Conservation (phyloP, 192 early-diverging fungal genomes). For the Thoreauomyces humboldtii region DNA sequence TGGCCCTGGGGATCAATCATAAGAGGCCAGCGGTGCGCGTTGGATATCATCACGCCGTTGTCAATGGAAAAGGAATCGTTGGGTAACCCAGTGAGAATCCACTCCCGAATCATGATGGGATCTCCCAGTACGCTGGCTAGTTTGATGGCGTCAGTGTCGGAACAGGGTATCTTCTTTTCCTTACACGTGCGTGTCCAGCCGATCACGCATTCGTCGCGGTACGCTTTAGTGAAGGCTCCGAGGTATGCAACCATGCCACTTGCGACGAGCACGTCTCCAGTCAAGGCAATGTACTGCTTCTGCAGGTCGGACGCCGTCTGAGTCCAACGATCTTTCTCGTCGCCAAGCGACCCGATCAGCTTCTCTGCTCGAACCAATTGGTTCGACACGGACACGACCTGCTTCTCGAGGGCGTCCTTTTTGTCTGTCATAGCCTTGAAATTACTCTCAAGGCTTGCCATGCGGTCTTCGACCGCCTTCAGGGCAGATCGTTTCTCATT, state of each 20-base stretch:
- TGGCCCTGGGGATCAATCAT: conserved; percentile 65
- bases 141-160: conserved; percentile 43
- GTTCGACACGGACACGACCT: conserved; percentile 59
- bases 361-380: conserved; percentile 61
- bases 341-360: conserved; percentile 58
- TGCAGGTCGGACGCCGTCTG: conserved; percentile 52
- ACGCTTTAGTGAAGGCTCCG: conserved; percentile 59
- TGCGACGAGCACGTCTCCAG: conserved; percentile 59
- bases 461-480: conserved; percentile 60
- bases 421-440: conserved; percentile 56
- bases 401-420: conserved; percentile 55
- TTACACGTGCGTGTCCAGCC: conserved; percentile 49
- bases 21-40: conserved; percentile 58
- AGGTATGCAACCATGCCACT: conserved; percentile 62
- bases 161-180: conserved; percentile 52
- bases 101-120: conserved; percentile 52
- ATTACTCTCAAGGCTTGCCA: conserved; percentile 53
- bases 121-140: conserved; percentile 52
- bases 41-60: conserved; percentile 57
- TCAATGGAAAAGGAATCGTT: conserved; percentile 64
- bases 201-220: conserved; percentile 53
- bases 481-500: conserved; percentile 58
- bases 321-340: conserved; percentile 60
- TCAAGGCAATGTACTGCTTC: conserved; percentile 48
- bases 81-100: conserved; percentile 56